Evolutionary conservation across 352 stramenopile species (phyloP).

Genomic region (Aphanomyces stellatus): DNA sequence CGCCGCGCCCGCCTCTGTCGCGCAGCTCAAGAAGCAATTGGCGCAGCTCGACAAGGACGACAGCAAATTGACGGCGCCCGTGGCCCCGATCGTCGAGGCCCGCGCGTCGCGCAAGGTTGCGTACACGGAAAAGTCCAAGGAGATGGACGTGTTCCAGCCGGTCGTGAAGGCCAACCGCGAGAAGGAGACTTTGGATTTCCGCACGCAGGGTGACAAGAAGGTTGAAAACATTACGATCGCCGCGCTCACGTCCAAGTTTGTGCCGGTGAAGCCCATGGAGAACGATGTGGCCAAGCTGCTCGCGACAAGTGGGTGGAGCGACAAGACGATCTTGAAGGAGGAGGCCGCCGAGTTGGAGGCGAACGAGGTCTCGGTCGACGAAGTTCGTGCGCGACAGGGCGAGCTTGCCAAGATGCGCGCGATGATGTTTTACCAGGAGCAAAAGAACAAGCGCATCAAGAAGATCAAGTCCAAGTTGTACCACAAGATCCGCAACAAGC

Average conservation of each 20-base stretch:
- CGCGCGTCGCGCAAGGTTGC: constrained; percentile 82
- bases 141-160: constrained; percentile 85
- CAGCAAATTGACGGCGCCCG: constrained; percentile 40
- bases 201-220: constrained; percentile 66
- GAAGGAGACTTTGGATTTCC: constrained; percentile 93
- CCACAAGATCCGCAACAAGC: constrained; percentile 95
- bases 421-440: constrained; percentile 98
- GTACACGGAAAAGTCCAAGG: constrained; percentile 83
- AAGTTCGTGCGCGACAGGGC: constrained; percentile 78
- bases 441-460: constrained; percentile 97
- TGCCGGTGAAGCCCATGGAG: constrained; percentile 84
- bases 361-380: constrained; percentile 60
- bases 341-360: constrained; percentile 63
- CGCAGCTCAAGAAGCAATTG: constrained; percentile 69
- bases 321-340: constrained; percentile 42
- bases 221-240: constrained; percentile 77
- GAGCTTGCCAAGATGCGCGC: constrained; percentile 94
- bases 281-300: constrained; percentile 68
- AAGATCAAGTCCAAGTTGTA: constrained; percentile 99
- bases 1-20: constrained; percentile 41
- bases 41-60: constrained; percentile 53
- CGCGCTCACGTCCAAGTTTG: constrained; percentile 89
- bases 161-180: constrained; percentile 88
- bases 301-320: constrained; percentile 46
- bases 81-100: constrained; percentile 76